These are phyloP conservation scores for Capronia epimyces DNA, from an alignment of 2,329 filamentous ascomycete genomes.

Conservation along the genomic window DNA sequence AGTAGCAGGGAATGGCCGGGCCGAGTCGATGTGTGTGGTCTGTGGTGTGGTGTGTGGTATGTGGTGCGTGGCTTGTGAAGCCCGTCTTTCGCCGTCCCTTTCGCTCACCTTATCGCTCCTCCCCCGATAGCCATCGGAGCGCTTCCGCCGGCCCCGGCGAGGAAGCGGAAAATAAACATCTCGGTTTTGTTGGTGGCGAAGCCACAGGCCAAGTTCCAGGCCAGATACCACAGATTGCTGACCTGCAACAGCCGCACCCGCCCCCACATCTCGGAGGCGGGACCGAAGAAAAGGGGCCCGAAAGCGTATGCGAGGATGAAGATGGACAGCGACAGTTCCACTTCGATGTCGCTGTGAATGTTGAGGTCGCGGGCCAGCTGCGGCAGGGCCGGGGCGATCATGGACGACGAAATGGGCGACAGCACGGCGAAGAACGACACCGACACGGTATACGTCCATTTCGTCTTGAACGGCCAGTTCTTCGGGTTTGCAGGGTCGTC, in stretches of 20 bases:
- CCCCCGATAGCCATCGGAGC: constrained; percentile 50
- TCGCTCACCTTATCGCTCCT: constrained; percentile 37
- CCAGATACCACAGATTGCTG: constrained; percentile 51
- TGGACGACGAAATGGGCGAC: constrained; percentile 59
- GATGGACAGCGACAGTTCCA: constrained; percentile 49
- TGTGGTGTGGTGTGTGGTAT: too few relatives aligned
- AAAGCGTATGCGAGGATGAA: constrained; percentile 53
- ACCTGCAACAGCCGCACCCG: constrained; percentile 51
- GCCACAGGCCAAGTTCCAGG: constrained; percentile 58
- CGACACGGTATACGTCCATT: constrained; percentile 54
- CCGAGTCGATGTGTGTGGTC: too few relatives aligned
- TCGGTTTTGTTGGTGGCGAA: constrained; percentile 49
- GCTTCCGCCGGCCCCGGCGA: constrained; percentile 55
- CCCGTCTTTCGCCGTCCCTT: too few relatives aligned
- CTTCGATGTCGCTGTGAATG: constrained; percentile 44
- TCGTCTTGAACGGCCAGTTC: constrained; percentile 53
- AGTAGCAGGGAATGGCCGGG: too few relatives aligned
- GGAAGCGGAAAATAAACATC: constrained; percentile 55
- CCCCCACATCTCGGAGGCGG: constrained; percentile 53
- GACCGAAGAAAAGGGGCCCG: constrained; percentile 49
- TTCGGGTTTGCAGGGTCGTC: constrained; percentile 46
- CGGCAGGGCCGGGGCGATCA: constrained; percentile 50
- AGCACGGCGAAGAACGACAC: constrained; percentile 57
- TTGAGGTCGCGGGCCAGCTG: constrained; percentile 51
- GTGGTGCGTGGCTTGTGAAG: too few relatives aligned